A percentile compares a stretch with the other conserved stretches of the same genome.
phyloP scores from a whole-genome alignment of 805 yeast genomes.

The Nakazawaea anatomiae region DNA sequence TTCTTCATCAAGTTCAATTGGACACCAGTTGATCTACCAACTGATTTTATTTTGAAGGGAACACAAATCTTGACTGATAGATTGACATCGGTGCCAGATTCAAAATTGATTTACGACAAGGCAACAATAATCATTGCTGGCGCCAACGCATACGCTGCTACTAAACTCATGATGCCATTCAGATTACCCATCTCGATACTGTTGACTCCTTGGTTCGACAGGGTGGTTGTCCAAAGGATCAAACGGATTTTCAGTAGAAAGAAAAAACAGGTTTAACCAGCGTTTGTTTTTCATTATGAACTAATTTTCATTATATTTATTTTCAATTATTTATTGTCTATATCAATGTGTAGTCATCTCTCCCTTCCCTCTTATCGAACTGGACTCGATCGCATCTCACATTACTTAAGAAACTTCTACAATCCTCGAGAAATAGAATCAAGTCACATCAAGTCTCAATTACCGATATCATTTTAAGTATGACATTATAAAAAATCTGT shows the following conservation, averaged over 20 bases:
- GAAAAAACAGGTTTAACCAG: background rate
- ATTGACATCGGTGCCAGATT: constrained; percentile 7
- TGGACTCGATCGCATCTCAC: too few species aligned
- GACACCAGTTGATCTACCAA: constrained; percentile 40
- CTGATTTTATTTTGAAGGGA: constrained; percentile 28
- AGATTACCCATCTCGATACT: constrained; percentile 23
- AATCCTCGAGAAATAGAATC: too few species aligned
- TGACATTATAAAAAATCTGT: background rate
- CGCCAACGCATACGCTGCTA: constrained; percentile 29
- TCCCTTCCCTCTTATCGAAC: too few species aligned
- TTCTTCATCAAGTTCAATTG: constrained; percentile 35
- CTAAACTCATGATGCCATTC: constrained; percentile 23
- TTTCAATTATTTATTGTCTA: background rate
- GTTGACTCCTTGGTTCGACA: constrained; percentile 29
- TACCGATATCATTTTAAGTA: background rate
- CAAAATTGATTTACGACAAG: constrained; percentile 17
- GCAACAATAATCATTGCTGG: constrained; percentile 25
- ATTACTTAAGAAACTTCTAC: too few species aligned
- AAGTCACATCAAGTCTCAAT: background rate
- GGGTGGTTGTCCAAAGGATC: constrained; percentile 24
- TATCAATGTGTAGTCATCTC: too few species aligned
- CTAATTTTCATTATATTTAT: background rate
- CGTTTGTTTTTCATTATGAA: background rate
- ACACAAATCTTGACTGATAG: constrained; percentile 2
- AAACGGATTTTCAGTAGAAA: constrained; percentile 16